A percentile compares a stretch with the other conserved stretches of the same genome.
Evolutionary conservation across 2,329 filamentous ascomycete species (phyloP).

Genomic region (Hypocrella siamensis): DNA sequence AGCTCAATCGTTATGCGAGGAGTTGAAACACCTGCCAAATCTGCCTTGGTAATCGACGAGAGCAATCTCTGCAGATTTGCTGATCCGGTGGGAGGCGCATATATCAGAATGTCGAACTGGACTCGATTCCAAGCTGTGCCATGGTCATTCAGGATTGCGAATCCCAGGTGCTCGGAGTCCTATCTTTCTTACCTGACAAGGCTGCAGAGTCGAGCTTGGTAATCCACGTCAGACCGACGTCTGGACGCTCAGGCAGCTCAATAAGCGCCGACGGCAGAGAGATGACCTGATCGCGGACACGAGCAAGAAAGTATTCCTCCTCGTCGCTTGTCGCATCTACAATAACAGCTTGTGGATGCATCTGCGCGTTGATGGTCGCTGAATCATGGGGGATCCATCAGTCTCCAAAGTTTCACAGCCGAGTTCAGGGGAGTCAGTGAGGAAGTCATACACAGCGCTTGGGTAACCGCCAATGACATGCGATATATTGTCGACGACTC

Average conservation of each 20-base stretch:
- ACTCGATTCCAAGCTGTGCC: slow-evolving; percentile 58
- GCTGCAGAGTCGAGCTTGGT: slow-evolving; percentile 60
- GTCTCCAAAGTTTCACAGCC: no score
- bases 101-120: slow-evolving; percentile 69
- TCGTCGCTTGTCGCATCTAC: slow-evolving; percentile 54
- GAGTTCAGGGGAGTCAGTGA: no score
- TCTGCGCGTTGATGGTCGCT: slow-evolving; percentile 52
- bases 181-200: slow-evolving; percentile 35
- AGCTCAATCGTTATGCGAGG: slow-evolving; percentile 78
- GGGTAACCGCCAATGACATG: slow-evolving; percentile 46
- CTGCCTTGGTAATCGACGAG: slow-evolving; percentile 56
- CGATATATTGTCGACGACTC: slow-evolving; percentile 53
- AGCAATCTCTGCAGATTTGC: slow-evolving; percentile 66
- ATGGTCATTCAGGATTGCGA: no score
- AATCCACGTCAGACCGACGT: slow-evolving; percentile 58
- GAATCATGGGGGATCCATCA: no score
- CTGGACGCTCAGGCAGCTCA: slow-evolving; percentile 50
- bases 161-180: no score
- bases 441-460: slow-evolving; percentile 41
- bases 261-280: slow-evolving; percentile 48
- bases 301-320: slow-evolving; percentile 49
- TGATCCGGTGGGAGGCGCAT: slow-evolving; percentile 53
- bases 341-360: slow-evolving; percentile 65
- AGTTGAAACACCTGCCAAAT: slow-evolving; percentile 53
- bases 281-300: slow-evolving; percentile 37